Conservation (phyloP, 176 grass and related monocot species). For the Aechmea fasciata region DNA sequence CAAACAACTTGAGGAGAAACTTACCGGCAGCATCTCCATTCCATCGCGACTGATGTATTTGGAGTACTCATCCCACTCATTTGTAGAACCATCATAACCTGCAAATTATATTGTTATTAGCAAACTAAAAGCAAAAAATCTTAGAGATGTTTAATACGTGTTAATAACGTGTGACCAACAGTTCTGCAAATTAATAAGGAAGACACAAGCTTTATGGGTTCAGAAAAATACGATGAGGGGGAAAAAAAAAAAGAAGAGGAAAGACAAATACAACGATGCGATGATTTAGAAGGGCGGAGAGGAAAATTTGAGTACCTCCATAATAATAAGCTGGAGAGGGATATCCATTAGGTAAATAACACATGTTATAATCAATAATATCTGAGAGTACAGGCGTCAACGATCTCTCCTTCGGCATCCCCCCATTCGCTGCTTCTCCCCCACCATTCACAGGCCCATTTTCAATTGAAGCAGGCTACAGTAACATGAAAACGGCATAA, state of each 20-base stretch:
- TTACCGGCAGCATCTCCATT: conserved; percentile 48
- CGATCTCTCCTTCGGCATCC: conserved; percentile 38
- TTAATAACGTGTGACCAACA: not conserved
- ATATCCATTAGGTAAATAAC: conserved; percentile 53
- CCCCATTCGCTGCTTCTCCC: conserved; percentile 30
- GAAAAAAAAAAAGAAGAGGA: not conserved
- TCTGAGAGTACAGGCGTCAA: conserved; percentile 71
- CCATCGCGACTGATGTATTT: conserved; percentile 56
- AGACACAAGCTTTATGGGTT: not conserved
- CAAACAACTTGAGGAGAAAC: conserved; percentile 6
- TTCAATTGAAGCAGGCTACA: conserved; percentile 38
- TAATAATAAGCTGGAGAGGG: conserved; percentile 53
- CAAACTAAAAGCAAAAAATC: conserved; percentile 5
- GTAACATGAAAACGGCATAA: not conserved
- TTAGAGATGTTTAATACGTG: not conserved
- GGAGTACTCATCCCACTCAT: conserved; percentile 64
- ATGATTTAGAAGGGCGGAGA: not conserved
- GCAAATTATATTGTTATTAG: not conserved
- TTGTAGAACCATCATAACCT: conserved; percentile 79
- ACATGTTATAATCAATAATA: conserved; percentile 63
- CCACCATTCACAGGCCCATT: conserved; percentile 40
- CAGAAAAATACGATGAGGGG: conserved; percentile 2
- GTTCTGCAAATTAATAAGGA: not conserved
- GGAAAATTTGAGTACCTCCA: conserved; percentile 19
- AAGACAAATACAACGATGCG: not conserved